These are phyloP conservation scores for Tylopilus felleus DNA, from an alignment of 768 basidiomycete genomes.

Conservation along the genomic window DNA sequence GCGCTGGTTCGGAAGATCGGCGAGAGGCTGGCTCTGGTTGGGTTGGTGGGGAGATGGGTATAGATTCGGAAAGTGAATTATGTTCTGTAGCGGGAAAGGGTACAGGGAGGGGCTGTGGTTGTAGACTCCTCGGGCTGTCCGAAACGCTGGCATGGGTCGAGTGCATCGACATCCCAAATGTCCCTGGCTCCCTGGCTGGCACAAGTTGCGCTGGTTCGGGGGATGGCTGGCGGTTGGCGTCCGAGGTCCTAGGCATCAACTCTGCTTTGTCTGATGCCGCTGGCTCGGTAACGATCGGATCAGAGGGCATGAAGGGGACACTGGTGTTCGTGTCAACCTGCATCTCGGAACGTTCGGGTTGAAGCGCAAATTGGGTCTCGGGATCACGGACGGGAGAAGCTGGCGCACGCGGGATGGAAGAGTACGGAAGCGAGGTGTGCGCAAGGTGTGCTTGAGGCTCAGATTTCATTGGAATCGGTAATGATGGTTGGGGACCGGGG, in stretches of 20 bases:
- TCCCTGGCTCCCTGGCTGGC: neutral
- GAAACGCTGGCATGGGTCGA: neutral
- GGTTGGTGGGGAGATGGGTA: neutral
- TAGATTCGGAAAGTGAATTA: neutral
- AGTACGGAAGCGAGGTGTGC: neutral
- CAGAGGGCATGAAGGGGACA: neutral
- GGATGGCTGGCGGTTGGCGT: conserved; percentile 3
- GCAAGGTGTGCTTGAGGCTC: neutral
- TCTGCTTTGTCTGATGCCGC: neutral
- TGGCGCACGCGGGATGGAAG: neutral
- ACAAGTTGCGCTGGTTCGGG: conserved; percentile 1
- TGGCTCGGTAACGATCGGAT: neutral
- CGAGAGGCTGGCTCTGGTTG: conserved; percentile 4
- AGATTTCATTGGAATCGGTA: neutral
- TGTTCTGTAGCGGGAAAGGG: conserved; percentile 1
- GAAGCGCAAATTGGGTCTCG: neutral
- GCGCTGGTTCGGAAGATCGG: conserved; percentile 9
- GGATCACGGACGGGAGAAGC: conserved; percentile 7
- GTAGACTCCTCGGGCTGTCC: conserved; percentile 3
- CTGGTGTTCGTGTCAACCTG: neutral
- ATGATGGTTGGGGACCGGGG: neutral
- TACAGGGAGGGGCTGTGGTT: conserved; percentile 9
- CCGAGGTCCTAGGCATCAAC: neutral
- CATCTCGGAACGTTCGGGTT: neutral
- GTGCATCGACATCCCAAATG: neutral